Percentiles rank a stretch among this genome's conserved stretches.
Conservation (phyloP, 2,329 filamentous ascomycete genomes). For the Sarocladium strictum region DNA sequence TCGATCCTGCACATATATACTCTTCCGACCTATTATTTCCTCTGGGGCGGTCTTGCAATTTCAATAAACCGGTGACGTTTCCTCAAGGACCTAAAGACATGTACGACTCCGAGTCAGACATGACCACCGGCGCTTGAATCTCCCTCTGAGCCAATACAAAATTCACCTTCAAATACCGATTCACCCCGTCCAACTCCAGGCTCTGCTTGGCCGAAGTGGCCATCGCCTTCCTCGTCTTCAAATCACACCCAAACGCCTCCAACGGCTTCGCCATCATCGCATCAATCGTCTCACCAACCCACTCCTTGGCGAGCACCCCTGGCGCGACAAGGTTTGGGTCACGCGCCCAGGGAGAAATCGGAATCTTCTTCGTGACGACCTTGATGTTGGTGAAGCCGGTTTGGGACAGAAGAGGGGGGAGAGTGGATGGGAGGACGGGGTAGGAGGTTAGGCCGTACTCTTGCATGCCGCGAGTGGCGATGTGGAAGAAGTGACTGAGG, state of each 20-base stretch:
- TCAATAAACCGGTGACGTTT: neutral
- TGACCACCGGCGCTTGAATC: conserved; percentile 9
- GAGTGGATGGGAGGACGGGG: conserved; percentile 21
- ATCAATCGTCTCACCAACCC: conserved; percentile 34
- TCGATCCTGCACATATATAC: neutral
- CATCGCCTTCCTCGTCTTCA: conserved; percentile 27
- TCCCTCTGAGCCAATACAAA: conserved; percentile 39
- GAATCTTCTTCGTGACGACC: conserved; percentile 35
- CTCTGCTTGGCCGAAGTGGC: conserved; percentile 24
- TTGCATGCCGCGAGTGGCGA: conserved; percentile 24
- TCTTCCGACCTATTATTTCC: no score
- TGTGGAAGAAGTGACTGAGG: conserved; percentile 26
- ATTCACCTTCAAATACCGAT: conserved; percentile 37
- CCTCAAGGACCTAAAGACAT: neutral
- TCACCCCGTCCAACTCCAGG: conserved; percentile 24
- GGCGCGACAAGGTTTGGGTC: conserved; percentile 34
- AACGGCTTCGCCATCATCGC: conserved; percentile 36
- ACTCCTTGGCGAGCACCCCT: conserved; percentile 38
- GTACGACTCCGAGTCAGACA: conserved; percentile 11
- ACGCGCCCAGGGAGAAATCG: conserved; percentile 39
- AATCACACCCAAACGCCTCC: conserved; percentile 28
- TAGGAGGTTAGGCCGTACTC: conserved; percentile 34
- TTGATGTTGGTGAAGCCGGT: conserved; percentile 40
- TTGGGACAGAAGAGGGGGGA: conserved; percentile 29
- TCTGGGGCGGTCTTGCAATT: no score